Percentiles rank a stretch among this genome's conserved stretches.
These are phyloP conservation scores for Ulmus americana DNA, from an alignment of 331 rosid genomes.

Conservation along the genomic window DNA sequence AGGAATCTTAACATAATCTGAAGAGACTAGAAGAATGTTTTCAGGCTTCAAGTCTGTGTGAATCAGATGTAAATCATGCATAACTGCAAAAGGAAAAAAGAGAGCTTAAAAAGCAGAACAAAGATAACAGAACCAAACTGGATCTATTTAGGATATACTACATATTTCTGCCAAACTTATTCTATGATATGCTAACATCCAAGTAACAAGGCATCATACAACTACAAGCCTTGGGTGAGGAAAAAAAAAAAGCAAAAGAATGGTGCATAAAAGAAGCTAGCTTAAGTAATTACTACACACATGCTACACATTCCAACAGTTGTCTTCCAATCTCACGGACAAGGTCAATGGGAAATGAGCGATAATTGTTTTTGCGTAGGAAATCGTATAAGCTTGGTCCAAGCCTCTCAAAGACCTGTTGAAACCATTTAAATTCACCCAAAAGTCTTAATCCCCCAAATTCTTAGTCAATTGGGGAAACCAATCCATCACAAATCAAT, in stretches of 20 bases:
- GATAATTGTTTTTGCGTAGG: conserved; percentile 99
- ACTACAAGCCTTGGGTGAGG: neutral
- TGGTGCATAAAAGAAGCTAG: conserved; percentile 24
- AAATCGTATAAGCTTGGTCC: conserved; percentile 99
- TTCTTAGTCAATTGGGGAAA: conserved; percentile 64
- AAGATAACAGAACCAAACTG: neutral
- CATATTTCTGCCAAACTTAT: neutral
- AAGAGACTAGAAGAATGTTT: conserved; percentile 58
- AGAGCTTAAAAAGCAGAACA: neutral
- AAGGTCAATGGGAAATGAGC: conserved; percentile 99
- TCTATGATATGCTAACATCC: neutral
- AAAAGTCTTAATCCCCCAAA: conserved; percentile 62
- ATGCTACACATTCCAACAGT: conserved; percentile 99
- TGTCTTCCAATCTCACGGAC: conserved; percentile 99
- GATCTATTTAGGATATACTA: neutral
- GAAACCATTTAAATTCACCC: conserved; percentile 86
- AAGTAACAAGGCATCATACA: neutral
- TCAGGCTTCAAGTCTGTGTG: conserved; percentile 91
- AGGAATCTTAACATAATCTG: conserved; percentile 59
- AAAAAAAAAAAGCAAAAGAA: neutral
- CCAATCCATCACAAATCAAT: conserved; percentile 74
- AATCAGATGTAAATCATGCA: conserved; percentile 68
- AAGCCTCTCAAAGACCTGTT: conserved; percentile 99
- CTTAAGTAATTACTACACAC: conserved; percentile 86
- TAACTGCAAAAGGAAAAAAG: conserved; percentile 46